Evolutionary conservation across 257 asterid species (phyloP).

Genomic region (Capsicum rhomboideum): DNA sequence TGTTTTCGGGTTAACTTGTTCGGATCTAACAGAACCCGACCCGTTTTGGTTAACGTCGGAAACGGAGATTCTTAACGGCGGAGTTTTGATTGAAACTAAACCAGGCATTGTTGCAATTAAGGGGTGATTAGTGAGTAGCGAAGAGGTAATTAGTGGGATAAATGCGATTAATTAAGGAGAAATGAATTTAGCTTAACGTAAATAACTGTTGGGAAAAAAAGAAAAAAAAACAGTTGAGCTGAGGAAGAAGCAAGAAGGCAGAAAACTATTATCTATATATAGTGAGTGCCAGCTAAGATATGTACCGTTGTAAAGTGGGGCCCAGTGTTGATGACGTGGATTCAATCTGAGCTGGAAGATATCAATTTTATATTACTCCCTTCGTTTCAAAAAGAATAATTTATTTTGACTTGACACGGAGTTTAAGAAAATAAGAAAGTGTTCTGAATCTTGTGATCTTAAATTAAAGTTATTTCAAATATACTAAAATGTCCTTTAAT

Average conservation of each 20-base stretch:
- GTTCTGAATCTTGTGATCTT: no score
- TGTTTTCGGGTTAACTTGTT: constrained; percentile 28
- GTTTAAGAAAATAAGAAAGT: no score
- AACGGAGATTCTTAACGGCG: constrained; percentile 58
- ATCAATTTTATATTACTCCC: no score
- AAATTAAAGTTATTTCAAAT: no score
- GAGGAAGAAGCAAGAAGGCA: neutral
- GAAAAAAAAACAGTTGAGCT: neutral
- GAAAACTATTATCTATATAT: neutral
- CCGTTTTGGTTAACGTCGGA: constrained; percentile 36
- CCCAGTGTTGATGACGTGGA: neutral
- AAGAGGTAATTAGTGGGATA: neutral
- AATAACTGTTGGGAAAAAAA: neutral
- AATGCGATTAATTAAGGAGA: neutral
- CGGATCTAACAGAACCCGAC: constrained; percentile 60
- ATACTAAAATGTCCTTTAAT: no score
- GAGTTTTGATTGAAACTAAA: constrained; percentile 71
- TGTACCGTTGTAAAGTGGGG: neutral
- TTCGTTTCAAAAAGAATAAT: no score
- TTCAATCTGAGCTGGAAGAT: neutral
- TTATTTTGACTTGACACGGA: no score
- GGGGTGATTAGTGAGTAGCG: neutral
- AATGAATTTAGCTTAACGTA: neutral
- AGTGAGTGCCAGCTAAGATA: neutral
- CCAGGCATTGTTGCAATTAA: constrained; percentile 69